Percentiles rank a stretch among this genome's conserved stretches.
phyloP scores from a whole-genome alignment of 106 monocot genomes.

The Hemerocallis citrina region DNA sequence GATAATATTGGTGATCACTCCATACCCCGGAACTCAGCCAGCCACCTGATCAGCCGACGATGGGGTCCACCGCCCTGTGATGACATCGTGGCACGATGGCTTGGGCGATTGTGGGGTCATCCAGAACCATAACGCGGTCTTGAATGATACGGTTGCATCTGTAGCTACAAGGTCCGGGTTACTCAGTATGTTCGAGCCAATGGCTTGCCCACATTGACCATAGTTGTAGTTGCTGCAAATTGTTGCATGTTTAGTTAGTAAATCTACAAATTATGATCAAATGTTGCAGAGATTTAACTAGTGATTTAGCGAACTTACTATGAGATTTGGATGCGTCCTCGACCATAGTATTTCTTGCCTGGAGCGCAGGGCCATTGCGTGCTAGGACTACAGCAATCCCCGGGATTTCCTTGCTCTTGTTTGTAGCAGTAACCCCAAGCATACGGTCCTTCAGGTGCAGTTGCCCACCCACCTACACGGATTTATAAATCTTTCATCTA shows the following conservation, averaged over 20 bases:
- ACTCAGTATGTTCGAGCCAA: constrained; percentile 26
- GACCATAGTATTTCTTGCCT: constrained; percentile 68
- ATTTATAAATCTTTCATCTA: neutral
- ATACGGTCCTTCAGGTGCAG: constrained; percentile 73
- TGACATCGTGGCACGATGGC: constrained; percentile 42
- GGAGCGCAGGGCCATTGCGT: constrained; percentile 68
- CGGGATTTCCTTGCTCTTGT: constrained; percentile 51
- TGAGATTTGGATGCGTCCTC: constrained; percentile 80
- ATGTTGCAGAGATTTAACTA: no score
- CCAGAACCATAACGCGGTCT: constrained; percentile 57
- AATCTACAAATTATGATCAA: no score
- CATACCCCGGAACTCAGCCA: constrained; percentile 27
- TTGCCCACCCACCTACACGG: constrained; percentile 56
- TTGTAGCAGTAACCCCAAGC: constrained; percentile 78
- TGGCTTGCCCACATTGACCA: constrained; percentile 30
- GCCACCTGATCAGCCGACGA: constrained; percentile 16
- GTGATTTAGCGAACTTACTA: no score
- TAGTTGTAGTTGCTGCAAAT: constrained; percentile 51
- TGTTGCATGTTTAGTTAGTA: no score
- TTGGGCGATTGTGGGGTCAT: constrained; percentile 48
- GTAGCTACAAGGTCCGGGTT: constrained; percentile 32
- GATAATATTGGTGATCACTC: constrained; percentile 32
- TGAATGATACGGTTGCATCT: constrained; percentile 19
- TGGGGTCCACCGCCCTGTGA: constrained; percentile 36
- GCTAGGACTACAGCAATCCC: constrained; percentile 55